Percentiles rank a stretch among this genome's conserved stretches.
Conservation (phyloP, 1,139 yeast genomes). For the Candida neerlandica region DNA sequence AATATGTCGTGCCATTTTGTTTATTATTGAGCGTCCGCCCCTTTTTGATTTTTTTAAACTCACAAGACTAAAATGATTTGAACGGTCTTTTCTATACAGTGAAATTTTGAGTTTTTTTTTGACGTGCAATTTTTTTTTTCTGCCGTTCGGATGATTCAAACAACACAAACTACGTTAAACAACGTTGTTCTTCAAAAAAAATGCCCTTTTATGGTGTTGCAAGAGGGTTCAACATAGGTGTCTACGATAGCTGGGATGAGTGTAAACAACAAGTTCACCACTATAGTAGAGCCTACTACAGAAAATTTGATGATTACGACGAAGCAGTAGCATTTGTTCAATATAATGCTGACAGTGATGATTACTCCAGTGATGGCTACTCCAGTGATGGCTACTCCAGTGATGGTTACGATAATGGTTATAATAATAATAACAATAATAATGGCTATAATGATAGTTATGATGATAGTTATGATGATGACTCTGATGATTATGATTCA, state of each 20-base stretch:
- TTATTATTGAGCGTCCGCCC: too few species aligned
- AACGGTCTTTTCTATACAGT: too few species aligned
- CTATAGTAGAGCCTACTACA: constrained; percentile 53
- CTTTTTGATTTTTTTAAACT: too few species aligned
- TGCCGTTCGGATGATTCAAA: too few species aligned
- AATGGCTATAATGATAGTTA: constrained; percentile 6
- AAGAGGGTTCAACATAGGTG: constrained; percentile 54
- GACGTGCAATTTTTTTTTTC: too few species aligned
- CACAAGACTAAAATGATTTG: too few species aligned
- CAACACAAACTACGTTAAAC: too few species aligned
- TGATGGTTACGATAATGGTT: constrained; percentile 2
- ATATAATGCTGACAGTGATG: too few species aligned
- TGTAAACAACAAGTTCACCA: constrained; percentile 54
- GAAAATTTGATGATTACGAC: constrained; percentile 47
- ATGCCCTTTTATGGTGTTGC: constrained; percentile 61
- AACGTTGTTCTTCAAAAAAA: too few species aligned
- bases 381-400: background rate
- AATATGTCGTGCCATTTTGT: too few species aligned
- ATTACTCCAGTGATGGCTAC: constrained; percentile 2
- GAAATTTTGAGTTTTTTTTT: too few species aligned
- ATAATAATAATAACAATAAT: constrained; percentile 1
- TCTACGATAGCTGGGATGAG: constrained; percentile 54
- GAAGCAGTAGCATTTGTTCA: constrained; percentile 42
- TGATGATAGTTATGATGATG: constrained; percentile 3
- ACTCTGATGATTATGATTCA: background rate